Base-by-base conservation (phyloP, 2,329 filamentous ascomycete species). In the Aspergillus arachidicola region DNA sequence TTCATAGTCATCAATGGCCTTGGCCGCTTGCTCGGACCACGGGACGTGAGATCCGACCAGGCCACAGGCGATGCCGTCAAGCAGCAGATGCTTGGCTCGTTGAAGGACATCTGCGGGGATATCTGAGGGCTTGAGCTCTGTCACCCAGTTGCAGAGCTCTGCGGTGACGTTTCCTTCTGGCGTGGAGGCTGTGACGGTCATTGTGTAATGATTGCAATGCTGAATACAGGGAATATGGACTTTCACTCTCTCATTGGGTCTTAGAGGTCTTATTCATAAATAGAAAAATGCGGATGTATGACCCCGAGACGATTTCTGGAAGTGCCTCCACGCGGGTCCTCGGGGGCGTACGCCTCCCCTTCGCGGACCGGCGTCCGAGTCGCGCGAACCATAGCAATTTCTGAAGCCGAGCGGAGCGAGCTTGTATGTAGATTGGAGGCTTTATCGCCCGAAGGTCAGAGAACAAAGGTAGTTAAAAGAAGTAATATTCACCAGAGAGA, bases 51-150 rank as follows among this genome's bases (percentile, higher is more conserved):
- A 73, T 1, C 75, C 80, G 11, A 82, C 70, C 1, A 82, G 66
- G 0, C 69, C 77, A 64, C 79, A 82, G 6, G 73, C 78, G 11
- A 82, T 65, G 12, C 80, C 80, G 65, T 83, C 80, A 2, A 83
- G 71, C 19, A 82, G 75, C 11, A 82, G 70, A 64, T 82, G 76
- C 59, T 83, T 82, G 9, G 76, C 76, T 1, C 80, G 6, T 14
- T 30, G 12, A 0, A 30, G 14, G 0, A 30, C 26, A n/a, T 51
- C 26, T 9, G 26, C 16, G 1, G 48, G 48, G 48, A 51, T 51
- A 2, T 51, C 48, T 10, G 14, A 6, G 2, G 26, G 3, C 14
- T 30, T 30, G 2, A 51, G n/a, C 6, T n/a, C 14, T 26, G 26
- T 14, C 7, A n/a, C 26, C 48, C 48, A 51, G 7, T 51, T 28